Conservation (phyloP, 305 asterid species). For the Rubia balearica region DNA sequence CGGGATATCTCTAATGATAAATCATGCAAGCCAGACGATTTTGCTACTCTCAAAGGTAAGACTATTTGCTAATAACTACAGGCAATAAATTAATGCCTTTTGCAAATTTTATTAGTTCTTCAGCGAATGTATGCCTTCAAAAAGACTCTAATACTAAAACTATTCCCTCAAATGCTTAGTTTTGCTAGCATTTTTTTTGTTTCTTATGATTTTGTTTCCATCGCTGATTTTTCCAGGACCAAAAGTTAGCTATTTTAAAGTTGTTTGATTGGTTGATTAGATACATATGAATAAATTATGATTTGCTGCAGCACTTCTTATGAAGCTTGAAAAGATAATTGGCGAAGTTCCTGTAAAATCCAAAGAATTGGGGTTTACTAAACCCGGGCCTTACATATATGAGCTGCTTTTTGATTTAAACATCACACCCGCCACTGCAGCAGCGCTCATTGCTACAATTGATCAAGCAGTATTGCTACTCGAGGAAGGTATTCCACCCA, state of each 20-base stretch:
- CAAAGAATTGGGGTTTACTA: conserved; percentile 88
- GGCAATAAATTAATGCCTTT: background rate
- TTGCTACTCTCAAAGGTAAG: conserved; percentile 92
- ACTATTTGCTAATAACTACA: background rate
- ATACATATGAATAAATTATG: conserved; percentile 17
- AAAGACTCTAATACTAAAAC: background rate
- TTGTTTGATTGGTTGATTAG: background rate
- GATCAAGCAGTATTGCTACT: conserved; percentile 77
- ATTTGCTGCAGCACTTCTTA: conserved; percentile 78
- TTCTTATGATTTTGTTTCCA: background rate
- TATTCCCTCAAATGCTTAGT: background rate
- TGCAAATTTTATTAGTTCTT: background rate
- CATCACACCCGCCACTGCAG: conserved; percentile 59
- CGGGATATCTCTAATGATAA: conserved; percentile 71
- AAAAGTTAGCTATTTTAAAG: background rate
- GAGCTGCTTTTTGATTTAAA: conserved; percentile 83
- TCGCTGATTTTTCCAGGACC: background rate
- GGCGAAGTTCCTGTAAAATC: conserved; percentile 77
- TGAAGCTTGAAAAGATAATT: conserved; percentile 86
- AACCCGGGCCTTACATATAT: conserved; percentile 86
- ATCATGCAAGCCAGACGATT: conserved; percentile 84
- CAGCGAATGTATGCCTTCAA: background rate
- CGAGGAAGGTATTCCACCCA: conserved; percentile 75
- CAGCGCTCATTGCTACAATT: conserved; percentile 62
- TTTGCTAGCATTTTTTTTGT: background rate